Evolutionary conservation across 2,329 filamentous ascomycete genomes (phyloP).

Genomic region (Colletotrichum lini): DNA sequence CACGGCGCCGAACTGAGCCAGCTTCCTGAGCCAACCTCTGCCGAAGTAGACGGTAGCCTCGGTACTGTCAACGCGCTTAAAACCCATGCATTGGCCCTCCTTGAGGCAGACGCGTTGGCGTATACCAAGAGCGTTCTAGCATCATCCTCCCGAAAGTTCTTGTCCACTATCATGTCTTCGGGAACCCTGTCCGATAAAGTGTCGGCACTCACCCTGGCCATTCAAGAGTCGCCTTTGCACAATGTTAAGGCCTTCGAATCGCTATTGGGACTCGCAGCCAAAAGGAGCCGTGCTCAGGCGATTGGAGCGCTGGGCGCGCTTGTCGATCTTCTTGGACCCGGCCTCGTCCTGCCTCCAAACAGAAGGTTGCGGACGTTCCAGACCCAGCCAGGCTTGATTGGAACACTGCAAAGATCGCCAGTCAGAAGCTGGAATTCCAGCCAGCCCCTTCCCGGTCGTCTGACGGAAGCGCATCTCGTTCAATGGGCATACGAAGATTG

Average conservation of each 20-base stretch:
- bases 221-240: slow-evolving; percentile 96
- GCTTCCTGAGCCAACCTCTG: slow-evolving; percentile 61
- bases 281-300: slow-evolving; percentile 93
- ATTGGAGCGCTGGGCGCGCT: slow-evolving; percentile 93
- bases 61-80: slow-evolving; percentile 68
- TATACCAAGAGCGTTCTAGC: slow-evolving; percentile 83
- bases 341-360: slow-evolving; percentile 85
- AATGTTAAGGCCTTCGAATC: slow-evolving; percentile 91
- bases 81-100: slow-evolving; percentile 78
- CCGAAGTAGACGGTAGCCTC: slow-evolving; percentile 60
- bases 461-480: slow-evolving; percentile 85
- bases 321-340: slow-evolving; percentile 94
- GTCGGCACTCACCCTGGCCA: slow-evolving; percentile 91
- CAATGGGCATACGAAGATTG: slow-evolving; percentile 95
- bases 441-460: slow-evolving; percentile 79
- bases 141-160: slow-evolving; percentile 93
- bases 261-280: slow-evolving; percentile 85
- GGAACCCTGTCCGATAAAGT: slow-evolving; percentile 98
- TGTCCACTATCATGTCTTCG: slow-evolving; percentile 96
- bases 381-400: slow-evolving; percentile 82
- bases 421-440: slow-evolving; percentile 74
- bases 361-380: slow-evolving; percentile 86
- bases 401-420: slow-evolving; percentile 75
- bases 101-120: slow-evolving; percentile 82
- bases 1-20: slow-evolving; percentile 61